Base-by-base conservation (phyloP, 495 filamentous ascomycete genomes). In the Neurospora sp. region DNA sequence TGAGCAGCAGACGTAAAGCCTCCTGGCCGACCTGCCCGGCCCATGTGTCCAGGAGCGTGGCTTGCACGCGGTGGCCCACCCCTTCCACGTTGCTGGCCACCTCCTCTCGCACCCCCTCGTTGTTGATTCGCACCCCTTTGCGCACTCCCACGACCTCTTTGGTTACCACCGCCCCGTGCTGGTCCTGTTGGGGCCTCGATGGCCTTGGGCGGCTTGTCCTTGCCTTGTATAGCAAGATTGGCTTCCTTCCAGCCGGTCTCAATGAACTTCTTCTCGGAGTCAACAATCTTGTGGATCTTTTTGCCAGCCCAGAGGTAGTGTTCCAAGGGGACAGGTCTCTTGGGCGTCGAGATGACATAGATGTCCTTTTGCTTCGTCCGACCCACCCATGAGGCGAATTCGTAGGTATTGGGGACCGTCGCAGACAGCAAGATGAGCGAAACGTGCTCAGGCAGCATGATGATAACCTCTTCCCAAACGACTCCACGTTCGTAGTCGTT, bases 381-480 rank as follows among this genome's bases (percentile, higher is more conserved):
- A 42, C 96, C 96, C 42, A 99, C 96, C 96, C 96, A 99, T 7
- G 93, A 98, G 24, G 96, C 96, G 78, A 99, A 99, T 80, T 99
- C 96, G 74, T 97, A 88, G 2, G 96, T 98, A 81, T 99, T 99
- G 11, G 96, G 96, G 5, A 99, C 96, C 5, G 96, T 99, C 1
- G 96, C 96, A 7, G 96, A 98, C 3, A 99, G 88, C 13, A 98
- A 85, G 74, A 99, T 98, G 43, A 99, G 84, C 3, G 96, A 96
- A 66, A 98, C 93, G 83, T 98, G 96, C 77, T 94, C 94, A 5
- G 96, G 96, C 69, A 98, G 89, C 96, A 99, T 98, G 78, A 99
- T 99, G 78, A 99, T 99, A 74, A 99, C 96, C 81, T 99, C 96
- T 82, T 99, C 96, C 96, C 96, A 99, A 9, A 99, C 96, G 0